Percentiles rank a stretch among this genome's conserved stretches.
Conservation (phyloP, 2,329 filamentous ascomycete genomes). For the Fusarium chaquense region DNA sequence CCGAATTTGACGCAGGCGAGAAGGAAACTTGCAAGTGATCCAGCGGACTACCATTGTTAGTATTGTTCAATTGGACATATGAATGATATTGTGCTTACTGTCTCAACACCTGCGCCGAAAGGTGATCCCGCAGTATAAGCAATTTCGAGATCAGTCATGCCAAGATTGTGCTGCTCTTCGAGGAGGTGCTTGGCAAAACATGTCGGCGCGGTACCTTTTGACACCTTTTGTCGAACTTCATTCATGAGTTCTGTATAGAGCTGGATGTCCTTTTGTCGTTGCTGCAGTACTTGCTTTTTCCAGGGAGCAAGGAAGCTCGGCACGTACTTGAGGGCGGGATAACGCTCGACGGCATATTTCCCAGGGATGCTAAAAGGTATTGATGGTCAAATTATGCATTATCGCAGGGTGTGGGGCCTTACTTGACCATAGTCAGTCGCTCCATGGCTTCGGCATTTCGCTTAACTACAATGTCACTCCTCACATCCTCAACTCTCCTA, state of each 20-base stretch:
- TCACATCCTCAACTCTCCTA: conserved; percentile 46
- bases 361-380: conserved; percentile 36
- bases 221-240: conserved; percentile 53
- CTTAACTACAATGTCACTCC: conserved; percentile 54
- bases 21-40: conserved; percentile 61
- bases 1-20: conserved; percentile 65
- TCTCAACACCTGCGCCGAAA: conserved; percentile 60
- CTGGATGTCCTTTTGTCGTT: conserved; percentile 54
- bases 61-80: rapidly evolving
- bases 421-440: conserved; percentile 59
- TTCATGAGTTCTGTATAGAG: conserved; percentile 57
- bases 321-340: conserved; percentile 56
- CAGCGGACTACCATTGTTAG: conserved; percentile 54
- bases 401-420: conserved; percentile 1
- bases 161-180: conserved; percentile 54
- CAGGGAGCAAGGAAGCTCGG: conserved; percentile 55
- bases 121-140: conserved; percentile 60
- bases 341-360: conserved; percentile 56
- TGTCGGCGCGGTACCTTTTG: conserved; percentile 49
- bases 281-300: conserved; percentile 55
- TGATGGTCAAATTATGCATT: rapidly evolving
- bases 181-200: conserved; percentile 61
- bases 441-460: conserved; percentile 58
- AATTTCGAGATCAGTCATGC: conserved; percentile 58
- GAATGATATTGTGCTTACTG: conserved; percentile 42